Evolutionary conservation across 2,329 filamentous ascomycete genomes (phyloP).

Genomic region (Graphilbum fragrans): DNA sequence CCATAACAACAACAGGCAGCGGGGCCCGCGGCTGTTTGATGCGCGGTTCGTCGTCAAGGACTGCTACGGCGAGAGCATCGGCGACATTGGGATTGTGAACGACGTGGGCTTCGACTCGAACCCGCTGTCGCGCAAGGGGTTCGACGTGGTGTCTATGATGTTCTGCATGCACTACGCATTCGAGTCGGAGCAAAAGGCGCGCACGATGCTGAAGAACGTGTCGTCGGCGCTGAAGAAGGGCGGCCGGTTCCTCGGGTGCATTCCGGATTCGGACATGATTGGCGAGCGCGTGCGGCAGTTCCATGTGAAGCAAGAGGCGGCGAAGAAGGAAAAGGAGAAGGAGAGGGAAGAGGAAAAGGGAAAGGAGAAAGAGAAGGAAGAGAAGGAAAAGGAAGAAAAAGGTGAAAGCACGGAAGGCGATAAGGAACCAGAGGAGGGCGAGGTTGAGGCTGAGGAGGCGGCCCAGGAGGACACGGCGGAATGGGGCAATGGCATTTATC

Average conservation of each 20-base stretch:
- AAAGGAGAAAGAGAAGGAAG: constrained; percentile 23
- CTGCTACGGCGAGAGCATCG: constrained; percentile 77
- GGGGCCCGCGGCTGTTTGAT: constrained; percentile 56
- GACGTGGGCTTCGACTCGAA: constrained; percentile 80
- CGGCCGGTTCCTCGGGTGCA: constrained; percentile 85
- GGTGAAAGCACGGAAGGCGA: constrained; percentile 21
- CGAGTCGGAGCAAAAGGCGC: constrained; percentile 79
- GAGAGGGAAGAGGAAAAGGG: constrained; percentile 20
- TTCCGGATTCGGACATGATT: constrained; percentile 92
- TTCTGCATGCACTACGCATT: constrained; percentile 99
- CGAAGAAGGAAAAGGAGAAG: constrained; percentile 19
- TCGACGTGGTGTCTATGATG: constrained; percentile 98
- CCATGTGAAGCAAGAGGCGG: constrained; percentile 38
- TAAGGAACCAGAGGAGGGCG: constrained; percentile 26
- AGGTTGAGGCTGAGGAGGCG: constrained; percentile 26
- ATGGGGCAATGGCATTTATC: constrained; percentile 92
- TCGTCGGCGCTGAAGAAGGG: constrained; percentile 85
- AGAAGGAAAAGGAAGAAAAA: constrained; percentile 19
- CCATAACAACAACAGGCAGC: constrained; percentile 24
- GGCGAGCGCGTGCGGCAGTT: constrained; percentile 65
- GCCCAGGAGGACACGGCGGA: constrained; percentile 59
- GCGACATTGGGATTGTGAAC: constrained; percentile 66
- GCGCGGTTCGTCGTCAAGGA: constrained; percentile 85
- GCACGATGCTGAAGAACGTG: constrained; percentile 88
- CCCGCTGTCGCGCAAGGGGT: constrained; percentile 64